Evolutionary conservation across 1,284 basidiomycete species (phyloP), one percentile per base, ranked within the genome.

Genomic region (Sanguinoderma infundibulare): DNA sequence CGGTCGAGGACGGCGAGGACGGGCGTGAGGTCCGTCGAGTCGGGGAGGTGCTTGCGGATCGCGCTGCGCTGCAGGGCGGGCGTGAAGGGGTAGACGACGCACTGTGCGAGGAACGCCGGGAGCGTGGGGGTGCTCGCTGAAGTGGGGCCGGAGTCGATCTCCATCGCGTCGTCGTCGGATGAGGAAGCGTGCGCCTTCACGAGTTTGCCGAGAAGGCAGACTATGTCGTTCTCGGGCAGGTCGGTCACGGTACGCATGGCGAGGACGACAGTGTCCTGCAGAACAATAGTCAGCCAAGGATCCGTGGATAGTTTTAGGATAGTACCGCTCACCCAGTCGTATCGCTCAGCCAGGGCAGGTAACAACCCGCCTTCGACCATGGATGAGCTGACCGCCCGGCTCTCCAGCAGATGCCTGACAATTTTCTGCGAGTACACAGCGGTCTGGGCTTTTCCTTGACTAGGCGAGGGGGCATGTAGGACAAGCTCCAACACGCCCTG

Each of bases 301-400:
- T 0, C 1, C 14, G 36, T 44, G 15, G 15, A 17, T 39, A 17
- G 17, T 24, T n/a, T n/a, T n/a, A n/a, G n/a, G n/a, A n/a, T n/a
- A n/a, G n/a, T n/a, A n/a, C n/a, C n/a, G 30, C 83, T 60, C 70
- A 91, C 90, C 90, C 90, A 92, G 68, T 92, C 91, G 49, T 79
- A 77, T 59, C 79, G 81, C 55, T 77, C 70, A 46, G 79, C 75
- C 39, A 92, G 72, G 5, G 77, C 77, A 12, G 76, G 75, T 32
- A 92, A 66, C 17, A 92, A 70, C 3, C 85, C 86, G 22, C 80
- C 81, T 1, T 83, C 76, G 14, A 90, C 67, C 87, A 91, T 90
- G 30, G 76, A 79, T 35, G 82, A 78, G 58, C 81, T 86, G 17
- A 91, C 81, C 4, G 82, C 76, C 3, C 79, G 74, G 56, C 75